phyloP scores from a whole-genome alignment of 2,329 filamentous ascomycete genomes.

The Penicillium sp. region DNA sequence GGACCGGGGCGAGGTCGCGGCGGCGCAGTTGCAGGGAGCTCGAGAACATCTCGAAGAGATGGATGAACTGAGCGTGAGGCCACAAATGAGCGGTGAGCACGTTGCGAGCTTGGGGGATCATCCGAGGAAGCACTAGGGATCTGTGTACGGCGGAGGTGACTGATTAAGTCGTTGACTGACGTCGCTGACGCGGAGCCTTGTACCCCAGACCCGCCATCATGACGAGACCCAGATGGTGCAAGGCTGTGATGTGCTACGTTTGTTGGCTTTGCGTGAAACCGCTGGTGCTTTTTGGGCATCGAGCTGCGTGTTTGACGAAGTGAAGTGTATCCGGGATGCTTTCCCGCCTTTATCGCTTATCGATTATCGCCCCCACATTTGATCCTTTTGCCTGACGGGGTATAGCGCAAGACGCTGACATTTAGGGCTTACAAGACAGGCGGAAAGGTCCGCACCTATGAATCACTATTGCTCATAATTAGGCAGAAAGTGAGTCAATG shows the following conservation, averaged over 20 bases:
- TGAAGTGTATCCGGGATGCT: not conserved
- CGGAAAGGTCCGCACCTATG: not conserved
- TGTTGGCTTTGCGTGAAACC: slow-evolving; percentile 42
- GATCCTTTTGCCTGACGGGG: not conserved
- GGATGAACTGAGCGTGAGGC: slow-evolving; percentile 46
- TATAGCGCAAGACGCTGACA: not conserved
- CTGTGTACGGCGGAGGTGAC: slow-evolving; percentile 48
- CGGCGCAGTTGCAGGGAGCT: slow-evolving; percentile 45
- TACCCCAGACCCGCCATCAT: slow-evolving; percentile 30
- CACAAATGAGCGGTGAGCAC: slow-evolving; percentile 19
- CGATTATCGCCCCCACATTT: slow-evolving; percentile 10
- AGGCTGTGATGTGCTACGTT: slow-evolving; percentile 44
- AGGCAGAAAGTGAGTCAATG: not conserved
- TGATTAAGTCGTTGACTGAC: slow-evolving; percentile 51
- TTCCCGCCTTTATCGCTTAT: slow-evolving; percentile 10
- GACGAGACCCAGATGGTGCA: slow-evolving; percentile 27
- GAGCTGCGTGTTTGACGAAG: slow-evolving; percentile 14
- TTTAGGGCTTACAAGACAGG: not conserved
- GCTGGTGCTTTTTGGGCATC: slow-evolving; percentile 52
- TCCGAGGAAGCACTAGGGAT: slow-evolving; percentile 26
- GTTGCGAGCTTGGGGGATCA: slow-evolving; percentile 10
- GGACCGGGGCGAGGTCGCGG: slow-evolving; percentile 42
- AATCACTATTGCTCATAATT: not conserved
- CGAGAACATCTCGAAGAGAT: slow-evolving; percentile 45
- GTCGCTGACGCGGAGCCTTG: slow-evolving; percentile 20